phyloP scores from a whole-genome alignment of 768 basidiomycete genomes.

The Chalciporus pseudorubinellus region DNA sequence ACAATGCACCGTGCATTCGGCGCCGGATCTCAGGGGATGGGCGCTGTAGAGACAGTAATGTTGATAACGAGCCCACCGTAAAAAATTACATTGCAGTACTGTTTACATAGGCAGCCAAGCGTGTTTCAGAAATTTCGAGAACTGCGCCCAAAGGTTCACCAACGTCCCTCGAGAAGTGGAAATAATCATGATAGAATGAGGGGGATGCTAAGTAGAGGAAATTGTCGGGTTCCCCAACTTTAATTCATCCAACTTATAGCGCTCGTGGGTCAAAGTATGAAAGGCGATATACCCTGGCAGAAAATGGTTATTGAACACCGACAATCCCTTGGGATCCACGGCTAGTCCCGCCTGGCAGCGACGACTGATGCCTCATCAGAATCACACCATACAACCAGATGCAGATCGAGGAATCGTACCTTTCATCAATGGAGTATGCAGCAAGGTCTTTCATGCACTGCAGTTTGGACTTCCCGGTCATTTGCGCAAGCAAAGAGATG shows the following conservation, averaged over 20 bases:
- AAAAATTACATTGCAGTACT: too few relatives aligned
- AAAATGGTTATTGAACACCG: constrained; percentile 1
- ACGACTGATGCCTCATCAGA: background rate
- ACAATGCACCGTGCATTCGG: too few relatives aligned
- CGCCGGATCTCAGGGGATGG: too few relatives aligned
- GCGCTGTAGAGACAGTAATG: too few relatives aligned
- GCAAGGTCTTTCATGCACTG: constrained; percentile 9
- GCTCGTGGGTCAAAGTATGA: constrained; percentile 4
- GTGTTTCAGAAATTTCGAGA: too few relatives aligned
- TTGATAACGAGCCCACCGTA: too few relatives aligned
- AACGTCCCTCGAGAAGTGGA: too few relatives aligned
- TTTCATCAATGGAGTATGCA: background rate
- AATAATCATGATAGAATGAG: too few relatives aligned
- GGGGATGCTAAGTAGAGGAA: background rate
- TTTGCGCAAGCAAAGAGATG: constrained; percentile 1
- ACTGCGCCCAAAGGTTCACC: too few relatives aligned
- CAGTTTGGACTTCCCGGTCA: constrained; percentile 2
- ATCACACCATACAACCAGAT: too few relatives aligned
- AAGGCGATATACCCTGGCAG: constrained; percentile 4
- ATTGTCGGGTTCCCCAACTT: background rate
- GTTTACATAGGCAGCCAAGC: too few relatives aligned
- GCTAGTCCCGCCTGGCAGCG: background rate
- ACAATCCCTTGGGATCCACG: background rate
- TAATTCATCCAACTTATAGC: constrained; percentile 5
- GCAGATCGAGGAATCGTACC: too few relatives aligned